Percentiles rank a stretch among this genome's conserved stretches.
phyloP scores from a whole-genome alignment of 495 filamentous ascomycete genomes.

The Friedmanniomyces endolithicus region DNA sequence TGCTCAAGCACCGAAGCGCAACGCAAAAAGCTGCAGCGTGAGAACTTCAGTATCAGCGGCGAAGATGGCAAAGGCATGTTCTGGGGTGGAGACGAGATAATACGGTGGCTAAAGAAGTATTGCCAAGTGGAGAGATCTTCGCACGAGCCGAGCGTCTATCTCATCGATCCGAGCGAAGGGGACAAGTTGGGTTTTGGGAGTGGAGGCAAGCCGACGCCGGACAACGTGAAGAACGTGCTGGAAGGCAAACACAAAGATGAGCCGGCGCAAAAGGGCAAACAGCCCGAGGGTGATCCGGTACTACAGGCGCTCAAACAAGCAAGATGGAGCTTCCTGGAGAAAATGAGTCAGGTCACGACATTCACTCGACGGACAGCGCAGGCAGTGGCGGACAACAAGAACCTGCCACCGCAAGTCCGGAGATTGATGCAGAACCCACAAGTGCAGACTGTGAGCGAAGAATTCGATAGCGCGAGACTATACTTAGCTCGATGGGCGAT shows the following conservation, averaged over 20 bases:
- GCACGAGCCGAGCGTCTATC: constrained; percentile 76
- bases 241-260: constrained; percentile 21
- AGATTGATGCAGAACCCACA: constrained; percentile 82
- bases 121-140: constrained; percentile 66
- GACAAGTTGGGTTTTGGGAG: constrained; percentile 69
- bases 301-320: constrained; percentile 93
- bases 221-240: constrained; percentile 28
- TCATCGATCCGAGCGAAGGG: constrained; percentile 75
- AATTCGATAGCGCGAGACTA: constrained; percentile 89
- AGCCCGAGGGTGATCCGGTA: constrained; percentile 74
- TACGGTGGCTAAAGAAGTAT: constrained; percentile 81
- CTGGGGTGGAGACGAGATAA: constrained; percentile 93
- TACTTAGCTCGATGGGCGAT: constrained; percentile 96
- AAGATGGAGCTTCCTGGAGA: constrained; percentile 88
- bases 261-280: constrained; percentile 40
- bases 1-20: constrained; percentile 92
- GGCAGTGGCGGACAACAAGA: constrained; percentile 78
- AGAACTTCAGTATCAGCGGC: constrained; percentile 82
- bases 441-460: constrained; percentile 86
- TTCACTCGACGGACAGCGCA: constrained; percentile 87
- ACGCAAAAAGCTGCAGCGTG: constrained; percentile 68
- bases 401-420: constrained; percentile 73
- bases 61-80: constrained; percentile 67
- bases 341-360: constrained; percentile 89
- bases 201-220: constrained; percentile 37